These are phyloP conservation scores for Obba rivulosa DNA, from an alignment of 768 basidiomycete genomes.

Conservation along the genomic window DNA sequence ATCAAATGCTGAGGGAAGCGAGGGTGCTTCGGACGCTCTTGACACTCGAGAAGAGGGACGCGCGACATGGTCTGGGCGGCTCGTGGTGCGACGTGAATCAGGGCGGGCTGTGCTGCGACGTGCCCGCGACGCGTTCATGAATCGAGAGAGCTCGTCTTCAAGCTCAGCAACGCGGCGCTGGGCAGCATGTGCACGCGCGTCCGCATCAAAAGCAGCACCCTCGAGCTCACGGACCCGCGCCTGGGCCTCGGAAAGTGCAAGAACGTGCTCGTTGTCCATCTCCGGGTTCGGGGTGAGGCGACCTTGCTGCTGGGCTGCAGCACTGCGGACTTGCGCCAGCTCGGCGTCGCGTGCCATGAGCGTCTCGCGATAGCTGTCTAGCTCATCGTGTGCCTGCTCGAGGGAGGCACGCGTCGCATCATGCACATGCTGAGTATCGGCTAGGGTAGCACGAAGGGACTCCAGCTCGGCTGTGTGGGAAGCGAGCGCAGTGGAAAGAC, in stretches of 20 bases:
- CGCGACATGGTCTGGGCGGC: slow-evolving; percentile 34
- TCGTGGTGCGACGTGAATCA: slow-evolving; percentile 46
- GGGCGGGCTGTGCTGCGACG: slow-evolving; percentile 38
- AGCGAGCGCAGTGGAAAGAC: slow-evolving; percentile 38
- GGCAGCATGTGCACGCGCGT: slow-evolving; percentile 58
- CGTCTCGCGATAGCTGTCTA: slow-evolving; percentile 64
- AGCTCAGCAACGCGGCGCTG: slow-evolving; percentile 63
- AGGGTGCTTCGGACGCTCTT: too few species aligned
- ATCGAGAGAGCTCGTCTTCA: slow-evolving; percentile 58
- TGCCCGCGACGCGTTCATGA: slow-evolving; percentile 37
- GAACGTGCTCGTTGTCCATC: slow-evolving; percentile 66
- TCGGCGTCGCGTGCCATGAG: slow-evolving; percentile 61
- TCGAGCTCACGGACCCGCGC: slow-evolving; percentile 78
- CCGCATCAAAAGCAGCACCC: slow-evolving; percentile 65
- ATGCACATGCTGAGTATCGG: slow-evolving; percentile 39
- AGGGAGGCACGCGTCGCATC: slow-evolving; percentile 64
- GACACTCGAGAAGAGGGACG: slow-evolving; percentile 25
- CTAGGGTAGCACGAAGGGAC: slow-evolving; percentile 46
- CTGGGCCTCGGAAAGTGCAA: slow-evolving; percentile 77
- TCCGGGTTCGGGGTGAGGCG: slow-evolving; percentile 45
- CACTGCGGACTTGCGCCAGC: slow-evolving; percentile 51
- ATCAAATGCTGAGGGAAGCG: slow-evolving; percentile 55
- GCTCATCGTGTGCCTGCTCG: slow-evolving; percentile 58
- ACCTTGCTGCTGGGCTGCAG: slow-evolving; percentile 21
- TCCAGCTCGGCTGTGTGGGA: slow-evolving; percentile 51